Percentiles rank a stretch among this genome's conserved stretches.
These are phyloP conservation scores for Ordospora colligata DNA, from an alignment of 371 early-diverging fungal species.

Conservation along the genomic window DNA sequence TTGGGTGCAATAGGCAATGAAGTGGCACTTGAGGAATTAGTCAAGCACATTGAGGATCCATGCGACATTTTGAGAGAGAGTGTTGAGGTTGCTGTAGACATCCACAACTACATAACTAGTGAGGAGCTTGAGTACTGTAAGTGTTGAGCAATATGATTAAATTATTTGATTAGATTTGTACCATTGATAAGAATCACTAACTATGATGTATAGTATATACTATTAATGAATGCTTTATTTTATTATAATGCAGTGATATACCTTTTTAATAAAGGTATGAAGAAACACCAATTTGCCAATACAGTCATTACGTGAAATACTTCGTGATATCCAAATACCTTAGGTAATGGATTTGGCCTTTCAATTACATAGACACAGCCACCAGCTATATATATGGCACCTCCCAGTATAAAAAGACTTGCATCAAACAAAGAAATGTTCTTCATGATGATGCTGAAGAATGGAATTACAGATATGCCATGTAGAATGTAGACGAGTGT, in stretches of 20 bases:
- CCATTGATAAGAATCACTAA: background rate
- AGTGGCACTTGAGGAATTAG: constrained; percentile 69
- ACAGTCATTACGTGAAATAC: constrained; percentile 61
- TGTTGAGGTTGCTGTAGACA: constrained; percentile 86
- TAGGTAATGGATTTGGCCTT: constrained; percentile 58
- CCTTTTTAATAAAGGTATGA: constrained; percentile 48
- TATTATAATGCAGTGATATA: constrained; percentile 27
- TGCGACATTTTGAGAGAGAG: constrained; percentile 84
- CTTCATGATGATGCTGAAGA: constrained; percentile 36
- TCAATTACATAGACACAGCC: constrained; percentile 57
- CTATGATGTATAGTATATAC: background rate
- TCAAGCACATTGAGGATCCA: constrained; percentile 67
- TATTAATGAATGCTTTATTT: background rate
- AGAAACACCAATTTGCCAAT: constrained; percentile 58
- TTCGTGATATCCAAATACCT: constrained; percentile 61
- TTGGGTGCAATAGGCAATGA: constrained; percentile 90
- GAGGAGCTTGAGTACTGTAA: constrained; percentile 61
- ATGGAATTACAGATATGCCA: constrained; percentile 55
- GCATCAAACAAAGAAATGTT: constrained; percentile 15
- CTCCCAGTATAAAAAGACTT: constrained; percentile 52
- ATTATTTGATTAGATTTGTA: background rate
- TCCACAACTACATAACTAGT: constrained; percentile 79
- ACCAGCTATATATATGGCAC: constrained; percentile 57
- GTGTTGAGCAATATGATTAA: background rate
- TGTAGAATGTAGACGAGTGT: constrained; percentile 58